Percentiles rank a stretch among this genome's conserved stretches.
Evolutionary conservation across 2,329 filamentous ascomycete genomes (phyloP).

Genomic region (Alternaria sp.): DNA sequence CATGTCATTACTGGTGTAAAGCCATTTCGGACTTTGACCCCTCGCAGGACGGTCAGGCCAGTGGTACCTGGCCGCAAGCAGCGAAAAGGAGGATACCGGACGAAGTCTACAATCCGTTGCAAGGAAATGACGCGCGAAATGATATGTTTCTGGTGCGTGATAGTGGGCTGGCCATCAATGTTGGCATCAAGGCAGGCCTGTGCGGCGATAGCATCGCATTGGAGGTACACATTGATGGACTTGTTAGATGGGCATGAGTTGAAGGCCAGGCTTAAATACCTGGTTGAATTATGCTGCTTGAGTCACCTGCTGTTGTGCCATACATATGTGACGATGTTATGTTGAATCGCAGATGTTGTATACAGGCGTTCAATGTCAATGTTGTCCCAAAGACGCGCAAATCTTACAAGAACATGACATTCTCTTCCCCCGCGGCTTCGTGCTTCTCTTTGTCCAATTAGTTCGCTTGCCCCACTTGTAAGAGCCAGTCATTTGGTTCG

Average conservation of each 20-base stretch:
- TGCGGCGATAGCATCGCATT: constrained; percentile 27
- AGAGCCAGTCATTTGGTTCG: not conserved
- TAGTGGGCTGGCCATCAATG: constrained; percentile 21
- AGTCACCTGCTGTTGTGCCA: not conserved
- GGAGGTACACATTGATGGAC: constrained; percentile 29
- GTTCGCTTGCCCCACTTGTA: not conserved
- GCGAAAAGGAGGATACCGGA: constrained; percentile 19
- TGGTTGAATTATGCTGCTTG: not conserved
- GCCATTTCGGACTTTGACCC: constrained; percentile 15
- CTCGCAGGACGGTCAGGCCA: constrained; percentile 7
- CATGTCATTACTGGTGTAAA: constrained; percentile 34
- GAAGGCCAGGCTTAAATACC: not conserved
- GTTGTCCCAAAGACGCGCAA: not conserved
- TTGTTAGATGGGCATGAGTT: constrained; percentile 21
- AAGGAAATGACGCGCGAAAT: constrained; percentile 20
- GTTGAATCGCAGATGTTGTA: not conserved
- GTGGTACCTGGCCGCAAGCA: constrained; percentile 19
- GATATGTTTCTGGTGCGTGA: constrained; percentile 28
- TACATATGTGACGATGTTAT: not conserved
- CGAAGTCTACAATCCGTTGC: constrained; percentile 20
- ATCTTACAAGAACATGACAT: not conserved
- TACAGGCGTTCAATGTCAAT: not conserved
- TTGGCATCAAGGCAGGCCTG: constrained; percentile 26
- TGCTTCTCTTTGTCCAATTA: not conserved
- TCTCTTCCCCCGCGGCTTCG: not conserved